These are phyloP conservation scores for Coemansia sp. DNA, from an alignment of 192 early-diverging fungal species.

Conservation along the genomic window DNA sequence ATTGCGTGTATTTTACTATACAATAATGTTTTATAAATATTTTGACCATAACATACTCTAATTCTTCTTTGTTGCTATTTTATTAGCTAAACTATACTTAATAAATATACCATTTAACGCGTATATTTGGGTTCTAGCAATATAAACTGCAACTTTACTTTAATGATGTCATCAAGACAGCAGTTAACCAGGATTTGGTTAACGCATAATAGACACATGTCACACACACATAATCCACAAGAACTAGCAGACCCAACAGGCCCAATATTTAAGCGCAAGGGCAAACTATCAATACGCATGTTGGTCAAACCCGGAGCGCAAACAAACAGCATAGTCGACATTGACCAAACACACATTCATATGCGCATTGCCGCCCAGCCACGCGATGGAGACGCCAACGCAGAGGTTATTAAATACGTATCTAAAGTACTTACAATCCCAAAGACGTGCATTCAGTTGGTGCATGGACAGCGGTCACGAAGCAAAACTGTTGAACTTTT, in stretches of 20 bases:
- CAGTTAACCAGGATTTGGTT: no score
- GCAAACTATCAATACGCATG: constrained; percentile 5
- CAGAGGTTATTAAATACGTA: constrained; percentile 23
- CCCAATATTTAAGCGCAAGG: constrained; percentile 3
- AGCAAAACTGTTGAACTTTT: constrained; percentile 16
- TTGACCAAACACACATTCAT: constrained; percentile 10
- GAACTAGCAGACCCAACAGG: not conserved
- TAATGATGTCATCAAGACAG: no score
- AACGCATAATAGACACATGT: not conserved
- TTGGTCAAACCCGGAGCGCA: constrained; percentile 16
- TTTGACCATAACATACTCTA: not conserved
- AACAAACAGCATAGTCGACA: constrained; percentile 1
- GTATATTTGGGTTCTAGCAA: no score
- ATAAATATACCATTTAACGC: no score
- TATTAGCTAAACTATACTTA: no score
- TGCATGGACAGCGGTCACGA: constrained; percentile 11
- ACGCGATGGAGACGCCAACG: constrained; percentile 32
- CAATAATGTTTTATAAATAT: not conserved
- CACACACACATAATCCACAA: not conserved
- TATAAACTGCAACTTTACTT: no score
- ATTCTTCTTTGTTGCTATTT: no score
- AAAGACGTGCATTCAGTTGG: constrained; percentile 8
- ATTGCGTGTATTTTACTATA: not conserved
- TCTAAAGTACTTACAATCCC: constrained; percentile 18
- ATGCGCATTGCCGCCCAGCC: constrained; percentile 34